A percentile compares a stretch with the other conserved stretches of the same genome.
phyloP scores from a whole-genome alignment of 768 basidiomycete genomes.

The Serendipita sp. region DNA sequence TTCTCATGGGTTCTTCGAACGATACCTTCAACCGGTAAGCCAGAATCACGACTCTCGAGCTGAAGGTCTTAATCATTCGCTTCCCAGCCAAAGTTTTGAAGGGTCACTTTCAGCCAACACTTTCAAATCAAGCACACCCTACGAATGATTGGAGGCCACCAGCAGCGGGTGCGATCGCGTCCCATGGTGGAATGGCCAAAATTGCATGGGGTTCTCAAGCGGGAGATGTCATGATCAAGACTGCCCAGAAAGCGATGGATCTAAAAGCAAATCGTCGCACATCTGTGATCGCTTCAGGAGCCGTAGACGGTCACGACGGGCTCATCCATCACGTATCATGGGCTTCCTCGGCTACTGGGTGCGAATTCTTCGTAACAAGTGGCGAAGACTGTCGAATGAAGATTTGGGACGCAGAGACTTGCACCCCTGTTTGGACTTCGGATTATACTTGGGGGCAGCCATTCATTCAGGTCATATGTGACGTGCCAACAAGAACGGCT shows the following conservation, averaged over 20 bases:
- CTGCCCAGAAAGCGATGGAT: slow-evolving; percentile 45
- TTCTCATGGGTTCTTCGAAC: neutral
- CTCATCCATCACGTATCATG: slow-evolving; percentile 41
- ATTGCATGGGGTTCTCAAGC: slow-evolving; percentile 59
- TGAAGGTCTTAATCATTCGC: neutral
- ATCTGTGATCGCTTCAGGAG: slow-evolving; percentile 31
- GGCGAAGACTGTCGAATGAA: slow-evolving; percentile 54
- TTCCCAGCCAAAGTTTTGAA: slow-evolving; percentile 34
- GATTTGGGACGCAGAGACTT: slow-evolving; percentile 53
- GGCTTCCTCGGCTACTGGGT: slow-evolving; percentile 20
- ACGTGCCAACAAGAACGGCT: slow-evolving; percentile 29
- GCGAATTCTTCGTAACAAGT: slow-evolving; percentile 31
- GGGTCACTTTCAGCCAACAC: slow-evolving; percentile 35
- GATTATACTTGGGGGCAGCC: slow-evolving; percentile 1
- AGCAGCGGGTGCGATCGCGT: slow-evolving; percentile 26
- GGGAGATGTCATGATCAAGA: slow-evolving; percentile 51
- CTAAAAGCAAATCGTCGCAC: slow-evolving; percentile 28
- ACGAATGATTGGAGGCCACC: slow-evolving; percentile 2
- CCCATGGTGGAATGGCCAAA: slow-evolving; percentile 49
- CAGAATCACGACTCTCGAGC: neutral
- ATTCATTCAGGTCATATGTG: slow-evolving; percentile 19
- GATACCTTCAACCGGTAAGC: neutral
- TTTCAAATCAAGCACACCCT: neutral
- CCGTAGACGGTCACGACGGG: slow-evolving; percentile 50
- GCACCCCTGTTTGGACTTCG: slow-evolving; percentile 27